phyloP scores from a whole-genome alignment of 345 rosid species.

The Syzygium aqueum region DNA sequence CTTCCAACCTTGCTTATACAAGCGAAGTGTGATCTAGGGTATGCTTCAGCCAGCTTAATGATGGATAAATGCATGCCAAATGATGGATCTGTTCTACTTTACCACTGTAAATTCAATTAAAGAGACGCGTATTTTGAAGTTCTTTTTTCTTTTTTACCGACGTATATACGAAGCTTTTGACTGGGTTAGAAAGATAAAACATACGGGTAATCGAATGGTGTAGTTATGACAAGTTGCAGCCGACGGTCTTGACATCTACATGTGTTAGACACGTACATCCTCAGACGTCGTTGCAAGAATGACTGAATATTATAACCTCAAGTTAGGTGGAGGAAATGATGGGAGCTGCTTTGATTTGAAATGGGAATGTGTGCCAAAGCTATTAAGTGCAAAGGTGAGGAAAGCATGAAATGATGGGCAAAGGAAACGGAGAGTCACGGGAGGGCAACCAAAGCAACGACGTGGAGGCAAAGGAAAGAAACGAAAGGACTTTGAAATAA shows the following conservation, averaged over 20 bases:
- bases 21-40: not conserved
- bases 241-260: not conserved
- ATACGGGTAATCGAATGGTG: not conserved
- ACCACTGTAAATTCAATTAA: not conserved
- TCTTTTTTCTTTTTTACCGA: not conserved
- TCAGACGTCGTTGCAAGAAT: not conserved
- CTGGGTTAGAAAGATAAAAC: not conserved
- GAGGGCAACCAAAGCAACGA: not conserved
- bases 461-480: not conserved
- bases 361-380: not conserved
- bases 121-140: not conserved
- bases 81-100: not conserved
- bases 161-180: not conserved
- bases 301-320: not conserved
- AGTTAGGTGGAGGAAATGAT: not conserved
- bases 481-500: not conserved
- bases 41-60: not conserved
- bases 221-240: not conserved
- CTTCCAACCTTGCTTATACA: not conserved
- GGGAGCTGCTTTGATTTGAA: not conserved
- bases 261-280: not conserved
- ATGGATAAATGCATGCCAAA: not conserved
- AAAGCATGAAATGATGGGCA: not conserved
- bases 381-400: not conserved
- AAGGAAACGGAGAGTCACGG: not conserved